Evolutionary conservation across 176 grass and related monocot species (phyloP), one percentile per base, ranked within the genome.

Genomic region (Tillandsia fasciculata): DNA sequence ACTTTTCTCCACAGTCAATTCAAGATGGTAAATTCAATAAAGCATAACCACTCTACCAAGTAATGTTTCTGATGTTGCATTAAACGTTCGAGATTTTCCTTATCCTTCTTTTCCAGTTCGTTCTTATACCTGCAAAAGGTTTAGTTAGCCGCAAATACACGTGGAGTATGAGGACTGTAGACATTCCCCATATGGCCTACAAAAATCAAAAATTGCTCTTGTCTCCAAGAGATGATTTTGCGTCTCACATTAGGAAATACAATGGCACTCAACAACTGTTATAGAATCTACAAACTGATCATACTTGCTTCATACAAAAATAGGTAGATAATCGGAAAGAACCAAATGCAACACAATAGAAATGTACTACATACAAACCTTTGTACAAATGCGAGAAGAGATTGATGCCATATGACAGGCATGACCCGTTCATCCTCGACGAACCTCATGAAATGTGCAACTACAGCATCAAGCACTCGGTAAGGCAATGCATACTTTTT

Each of bases 341-440:
- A 24, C 8, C 10, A 64, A 47, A 52, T 15, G 52, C 52, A 68
- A 76, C n/a, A 22, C 18, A 72, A 12, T 50, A 3, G 22, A 71
- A 7, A 15, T 54, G 71, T 52, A 23, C 26, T 73, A 69, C 3
- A 71, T 54, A 82, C 74, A 77, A 64, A 93, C 94, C 87, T 93
- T 90, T 97, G 89, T 28, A 97, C 89, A 73, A 90, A 97, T 51
- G 86, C 82, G 48, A 97, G 94, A 67, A 97, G 77, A 48, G 94
- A 92, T 69, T 97, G 94, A 65, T 97, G 89, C 89, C 94, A 97
- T 85, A 97, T 92, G 56, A 92, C 94, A 72, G 86, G 94, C 94
- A 97, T 92, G 74, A 68, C 64, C 56, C 88, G 86, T 51, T 81
- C 64, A 20, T 97, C 86, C 27, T 81, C 82, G 47, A 85, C 79